phyloP scores from a whole-genome alignment of 371 early-diverging fungal genomes.

The Apophysomyces elegans region DNA sequence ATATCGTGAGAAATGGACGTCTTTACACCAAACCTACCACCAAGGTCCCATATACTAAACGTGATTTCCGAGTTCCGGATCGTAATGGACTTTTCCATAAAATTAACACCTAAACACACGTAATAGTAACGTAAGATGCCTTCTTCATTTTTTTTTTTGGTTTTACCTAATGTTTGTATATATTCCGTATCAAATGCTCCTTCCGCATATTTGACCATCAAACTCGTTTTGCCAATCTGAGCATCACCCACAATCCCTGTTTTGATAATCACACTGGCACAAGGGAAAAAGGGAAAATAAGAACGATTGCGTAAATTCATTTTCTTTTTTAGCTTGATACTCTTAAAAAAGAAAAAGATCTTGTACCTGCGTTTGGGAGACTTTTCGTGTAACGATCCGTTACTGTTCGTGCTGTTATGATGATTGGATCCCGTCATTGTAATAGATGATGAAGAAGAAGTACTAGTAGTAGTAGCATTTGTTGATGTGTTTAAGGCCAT shows the following conservation, averaged over 20 bases:
- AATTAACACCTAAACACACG: slow-evolving; percentile 84
- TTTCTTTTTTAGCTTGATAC: too few relatives aligned
- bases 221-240: slow-evolving; percentile 98
- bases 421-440: background rate
- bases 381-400: slow-evolving; percentile 1
- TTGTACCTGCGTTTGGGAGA: slow-evolving; percentile 7
- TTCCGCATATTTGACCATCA: slow-evolving; percentile 99
- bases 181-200: slow-evolving; percentile 95
- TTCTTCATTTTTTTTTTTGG: background rate
- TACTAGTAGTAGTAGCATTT: background rate
- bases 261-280: slow-evolving; percentile 76
- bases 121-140: too few relatives aligned
- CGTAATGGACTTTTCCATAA: slow-evolving; percentile 96
- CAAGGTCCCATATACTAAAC: slow-evolving; percentile 99
- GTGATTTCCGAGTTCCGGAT: slow-evolving; percentile 93
- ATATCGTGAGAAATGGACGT: slow-evolving; percentile 6
- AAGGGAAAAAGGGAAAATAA: too few relatives aligned
- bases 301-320: too few relatives aligned
- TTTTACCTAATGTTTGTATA: slow-evolving; percentile 92
- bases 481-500: too few relatives aligned
- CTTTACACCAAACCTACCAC: slow-evolving; percentile 62
- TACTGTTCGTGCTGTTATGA: background rate
- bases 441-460: background rate
- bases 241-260: slow-evolving; percentile 98
- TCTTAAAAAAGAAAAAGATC: too few relatives aligned